These are phyloP conservation scores for Calophaca sinica DNA, from an alignment of 306 rosid species.

Conservation along the genomic window DNA sequence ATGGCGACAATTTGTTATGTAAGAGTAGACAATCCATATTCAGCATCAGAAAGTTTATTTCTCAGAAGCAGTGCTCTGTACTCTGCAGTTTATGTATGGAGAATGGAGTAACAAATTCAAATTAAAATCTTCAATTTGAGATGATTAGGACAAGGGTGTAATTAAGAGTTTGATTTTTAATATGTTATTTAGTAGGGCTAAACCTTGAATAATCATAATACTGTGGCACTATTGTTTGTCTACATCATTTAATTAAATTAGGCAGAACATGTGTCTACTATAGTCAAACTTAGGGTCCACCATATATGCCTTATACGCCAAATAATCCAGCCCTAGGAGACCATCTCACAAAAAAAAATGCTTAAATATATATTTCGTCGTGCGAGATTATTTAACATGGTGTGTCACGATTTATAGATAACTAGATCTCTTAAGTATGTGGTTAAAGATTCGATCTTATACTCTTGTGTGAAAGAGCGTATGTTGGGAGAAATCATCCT, in stretches of 20 bases:
- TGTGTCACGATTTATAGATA: too few species aligned
- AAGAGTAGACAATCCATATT: constrained; percentile 1
- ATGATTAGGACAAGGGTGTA: constrained; percentile 23
- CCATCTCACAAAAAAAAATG: too few species aligned
- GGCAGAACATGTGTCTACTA: constrained; percentile 28
- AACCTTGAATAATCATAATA: constrained; percentile 45
- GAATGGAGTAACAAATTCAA: constrained; percentile 31
- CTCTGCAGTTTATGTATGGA: constrained; percentile 28
- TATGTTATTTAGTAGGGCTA: constrained; percentile 41
- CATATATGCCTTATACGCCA: constrained; percentile 23
- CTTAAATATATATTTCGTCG: too few species aligned
- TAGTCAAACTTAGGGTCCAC: constrained; percentile 63
- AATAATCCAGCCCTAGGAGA: neutral
- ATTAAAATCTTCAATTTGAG: constrained; percentile 23
- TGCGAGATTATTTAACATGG: too few species aligned
- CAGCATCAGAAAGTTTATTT: constrained; percentile 24
- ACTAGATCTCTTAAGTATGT: too few species aligned
- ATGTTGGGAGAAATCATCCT: too few species aligned
- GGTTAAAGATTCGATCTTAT: too few species aligned
- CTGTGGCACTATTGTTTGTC: constrained; percentile 49
- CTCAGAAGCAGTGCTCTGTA: constrained; percentile 12
- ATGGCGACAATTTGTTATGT: neutral
- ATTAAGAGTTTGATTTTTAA: constrained; percentile 38
- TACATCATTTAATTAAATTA: constrained; percentile 38
- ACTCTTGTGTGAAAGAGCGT: too few species aligned